A percentile compares a stretch with the other conserved stretches of the same genome.
Conservation (phyloP, 768 basidiomycete genomes). For the Cyclocybe cylindracea region DNA sequence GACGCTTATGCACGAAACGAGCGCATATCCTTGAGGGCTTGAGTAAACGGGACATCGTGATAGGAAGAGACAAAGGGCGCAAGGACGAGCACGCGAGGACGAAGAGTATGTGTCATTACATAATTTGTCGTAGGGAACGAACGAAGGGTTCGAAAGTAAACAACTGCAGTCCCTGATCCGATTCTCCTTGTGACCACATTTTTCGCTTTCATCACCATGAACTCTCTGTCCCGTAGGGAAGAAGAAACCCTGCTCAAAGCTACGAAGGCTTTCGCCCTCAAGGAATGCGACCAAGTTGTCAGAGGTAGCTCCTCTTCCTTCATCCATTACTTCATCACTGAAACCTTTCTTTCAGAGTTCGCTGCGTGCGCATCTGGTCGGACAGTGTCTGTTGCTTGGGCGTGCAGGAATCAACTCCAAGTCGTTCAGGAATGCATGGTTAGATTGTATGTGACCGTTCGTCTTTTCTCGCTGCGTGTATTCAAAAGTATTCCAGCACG, state of each 20-base stretch:
- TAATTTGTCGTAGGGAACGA: neutral
- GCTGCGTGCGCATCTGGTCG: slow-evolving; percentile 83
- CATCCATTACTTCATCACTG: neutral
- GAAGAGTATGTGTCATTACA: neutral
- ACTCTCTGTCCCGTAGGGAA: slow-evolving; percentile 83
- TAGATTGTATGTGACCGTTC: slow-evolving; percentile 60
- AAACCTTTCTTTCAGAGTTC: slow-evolving; percentile 54
- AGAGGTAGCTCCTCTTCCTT: slow-evolving; percentile 49
- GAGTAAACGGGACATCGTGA: slow-evolving; percentile 17
- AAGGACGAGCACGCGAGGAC: neutral
- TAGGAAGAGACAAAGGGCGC: neutral
- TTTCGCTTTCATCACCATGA: slow-evolving; percentile 46
- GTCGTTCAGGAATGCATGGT: slow-evolving; percentile 78
- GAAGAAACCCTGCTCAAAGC: slow-evolving; percentile 84
- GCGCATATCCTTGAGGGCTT: slow-evolving; percentile 12
- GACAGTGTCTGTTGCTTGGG: slow-evolving; percentile 84
- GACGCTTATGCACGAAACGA: slow-evolving; percentile 14
- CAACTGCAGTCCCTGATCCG: neutral
- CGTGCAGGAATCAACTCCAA: slow-evolving; percentile 70
- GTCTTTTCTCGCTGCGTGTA: neutral
- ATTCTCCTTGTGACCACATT: slow-evolving; percentile 3
- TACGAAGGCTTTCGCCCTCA: slow-evolving; percentile 77
- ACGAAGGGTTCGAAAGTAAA: slow-evolving; percentile 1
- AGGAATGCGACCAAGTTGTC: slow-evolving; percentile 75
- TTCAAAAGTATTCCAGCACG: slow-evolving; percentile 46